A percentile compares a stretch with the other conserved stretches of the same genome.
Conservation (phyloP, 768 basidiomycete genomes). For the Clitopilus passeckerianus region DNA sequence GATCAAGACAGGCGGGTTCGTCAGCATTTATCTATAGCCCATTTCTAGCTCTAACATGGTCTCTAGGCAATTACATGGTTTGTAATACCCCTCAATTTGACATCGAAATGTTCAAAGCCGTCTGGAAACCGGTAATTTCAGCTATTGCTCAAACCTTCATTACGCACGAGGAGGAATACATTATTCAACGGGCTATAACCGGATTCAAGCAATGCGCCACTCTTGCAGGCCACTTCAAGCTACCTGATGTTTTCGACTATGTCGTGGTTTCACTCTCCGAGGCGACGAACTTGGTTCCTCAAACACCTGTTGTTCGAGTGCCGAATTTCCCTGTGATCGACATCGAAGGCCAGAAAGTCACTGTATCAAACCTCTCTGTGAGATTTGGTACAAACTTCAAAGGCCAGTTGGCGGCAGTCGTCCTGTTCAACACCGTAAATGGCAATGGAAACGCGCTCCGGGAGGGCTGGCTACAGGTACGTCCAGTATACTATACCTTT, state of each 20-base stretch:
- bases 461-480: constrained; percentile 91
- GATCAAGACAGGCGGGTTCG: constrained; percentile 65
- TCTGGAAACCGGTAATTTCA: constrained; percentile 92
- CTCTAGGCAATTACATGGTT: constrained; percentile 58
- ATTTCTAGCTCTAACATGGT: no score
- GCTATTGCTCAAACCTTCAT: constrained; percentile 95
- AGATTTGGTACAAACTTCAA: constrained; percentile 94
- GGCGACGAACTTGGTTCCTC: constrained; percentile 83
- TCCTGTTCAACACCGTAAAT: constrained; percentile 96
- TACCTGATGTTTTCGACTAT: constrained; percentile 96
- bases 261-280: constrained; percentile 91
- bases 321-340: constrained; percentile 87
- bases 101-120: constrained; percentile 87
- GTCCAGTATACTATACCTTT: constrained; percentile 6
- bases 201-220: constrained; percentile 98
- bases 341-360: constrained; percentile 84
- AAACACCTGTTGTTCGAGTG: constrained; percentile 61
- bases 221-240: constrained; percentile 79
- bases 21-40: no score
- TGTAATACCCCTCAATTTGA: constrained; percentile 83
- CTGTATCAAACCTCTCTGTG: constrained; percentile 88
- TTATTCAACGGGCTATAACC: constrained; percentile 90
- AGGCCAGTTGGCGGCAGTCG: constrained; percentile 93
- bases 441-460: constrained; percentile 91
- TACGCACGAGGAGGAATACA: constrained; percentile 93